Percentiles rank a stretch among this genome's conserved stretches.
Evolutionary conservation across 2,329 filamentous ascomycete species (phyloP).

Genomic region (Annulohypoxylon truncatum): DNA sequence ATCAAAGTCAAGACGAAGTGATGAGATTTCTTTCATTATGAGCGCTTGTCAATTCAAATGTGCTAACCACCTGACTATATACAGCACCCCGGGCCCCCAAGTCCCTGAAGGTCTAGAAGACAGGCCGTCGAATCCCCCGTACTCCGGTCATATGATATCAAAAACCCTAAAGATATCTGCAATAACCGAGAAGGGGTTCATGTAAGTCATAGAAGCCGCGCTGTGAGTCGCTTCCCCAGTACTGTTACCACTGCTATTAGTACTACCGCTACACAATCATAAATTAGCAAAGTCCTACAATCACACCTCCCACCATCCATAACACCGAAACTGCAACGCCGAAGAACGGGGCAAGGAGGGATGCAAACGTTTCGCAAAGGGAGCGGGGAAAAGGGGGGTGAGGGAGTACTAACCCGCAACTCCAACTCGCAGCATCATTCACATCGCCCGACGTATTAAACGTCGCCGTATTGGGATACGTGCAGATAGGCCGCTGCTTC

Average conservation of each 20-base stretch:
- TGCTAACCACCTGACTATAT: neutral
- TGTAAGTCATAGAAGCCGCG: constrained; percentile 15
- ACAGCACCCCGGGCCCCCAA: neutral
- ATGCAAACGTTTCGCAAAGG: neutral
- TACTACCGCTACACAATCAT: neutral
- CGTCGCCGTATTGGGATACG: constrained; percentile 52
- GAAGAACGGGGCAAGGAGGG: neutral
- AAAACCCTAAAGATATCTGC: constrained; percentile 23
- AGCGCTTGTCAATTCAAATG: neutral
- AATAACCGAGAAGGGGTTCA: constrained; percentile 36
- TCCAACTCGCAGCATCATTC: constrained; percentile 51
- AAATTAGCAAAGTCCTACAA: constrained; percentile 7
- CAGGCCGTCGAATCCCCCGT: neutral
- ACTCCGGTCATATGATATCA: constrained; percentile 10
- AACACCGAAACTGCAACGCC: neutral
- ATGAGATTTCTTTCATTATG: neutral
- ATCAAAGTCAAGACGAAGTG: neutral
- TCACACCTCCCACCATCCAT: neutral
- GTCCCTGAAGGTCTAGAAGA: neutral
- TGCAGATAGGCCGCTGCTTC: constrained; percentile 60
- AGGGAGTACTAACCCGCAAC: constrained; percentile 47
- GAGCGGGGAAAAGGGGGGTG: neutral
- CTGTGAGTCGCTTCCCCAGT: constrained; percentile 1
- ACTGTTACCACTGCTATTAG: neutral
- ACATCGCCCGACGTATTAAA: constrained; percentile 52